A percentile compares a stretch with the other conserved stretches of the same genome.
Conservation (phyloP, 306 rosid species). For the Biancaea sappan region DNA sequence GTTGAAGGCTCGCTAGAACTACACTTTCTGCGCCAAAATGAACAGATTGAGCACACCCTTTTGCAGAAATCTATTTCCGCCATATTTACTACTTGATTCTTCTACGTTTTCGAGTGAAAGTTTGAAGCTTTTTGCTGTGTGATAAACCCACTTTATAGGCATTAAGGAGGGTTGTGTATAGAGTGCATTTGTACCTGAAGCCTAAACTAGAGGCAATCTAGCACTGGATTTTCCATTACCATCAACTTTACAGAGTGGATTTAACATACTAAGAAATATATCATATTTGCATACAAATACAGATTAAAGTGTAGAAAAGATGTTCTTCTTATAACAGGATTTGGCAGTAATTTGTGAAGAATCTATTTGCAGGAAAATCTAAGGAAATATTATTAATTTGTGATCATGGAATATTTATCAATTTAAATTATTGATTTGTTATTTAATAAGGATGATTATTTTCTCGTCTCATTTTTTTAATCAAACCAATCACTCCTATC, state of each 20-base stretch:
- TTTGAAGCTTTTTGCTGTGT: no score
- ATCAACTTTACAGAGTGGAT: background rate
- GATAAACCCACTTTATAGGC: background rate
- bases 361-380: no score
- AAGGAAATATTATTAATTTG: no score
- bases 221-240: background rate
- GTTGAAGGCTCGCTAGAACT: background rate
- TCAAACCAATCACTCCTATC: no score
- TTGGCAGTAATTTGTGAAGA: background rate
- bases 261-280: background rate
- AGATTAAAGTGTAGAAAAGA: background rate
- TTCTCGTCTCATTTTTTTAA: no score
- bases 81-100: background rate
- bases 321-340: background rate
- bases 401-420: no score
- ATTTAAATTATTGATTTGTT: no score
- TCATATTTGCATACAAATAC: background rate
- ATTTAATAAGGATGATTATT: no score
- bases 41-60: background rate
- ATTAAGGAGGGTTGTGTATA: background rate
- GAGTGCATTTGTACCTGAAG: background rate
- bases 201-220: background rate
- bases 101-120: background rate
- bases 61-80: background rate
- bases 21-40: background rate